A percentile compares a stretch with the other conserved stretches of the same genome.
These are phyloP conservation scores for Gaultheria prostrata DNA, from an alignment of 148 eudicot species.

Conservation along the genomic window DNA sequence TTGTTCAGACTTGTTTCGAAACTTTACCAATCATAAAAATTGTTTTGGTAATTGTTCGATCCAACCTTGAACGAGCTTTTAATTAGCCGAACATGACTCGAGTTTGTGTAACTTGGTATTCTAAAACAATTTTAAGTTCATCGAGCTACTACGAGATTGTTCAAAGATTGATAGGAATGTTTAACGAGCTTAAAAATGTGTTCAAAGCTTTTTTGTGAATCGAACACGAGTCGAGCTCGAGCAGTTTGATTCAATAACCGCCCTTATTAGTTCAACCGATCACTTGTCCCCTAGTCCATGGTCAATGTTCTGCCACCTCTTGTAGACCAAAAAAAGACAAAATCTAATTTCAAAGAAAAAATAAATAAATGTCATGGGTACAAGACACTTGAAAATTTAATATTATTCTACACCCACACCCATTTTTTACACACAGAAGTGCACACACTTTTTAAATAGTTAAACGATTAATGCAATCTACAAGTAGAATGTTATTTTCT, in stretches of 20 bases:
- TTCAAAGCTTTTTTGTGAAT: too few relatives aligned
- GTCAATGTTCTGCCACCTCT: background rate
- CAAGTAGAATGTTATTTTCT: background rate
- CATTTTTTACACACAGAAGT: too few relatives aligned
- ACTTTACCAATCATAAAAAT: too few relatives aligned
- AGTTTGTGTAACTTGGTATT: too few relatives aligned
- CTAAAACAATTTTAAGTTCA: too few relatives aligned
- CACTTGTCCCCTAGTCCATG: background rate
- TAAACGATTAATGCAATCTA: background rate
- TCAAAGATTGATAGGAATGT: background rate
- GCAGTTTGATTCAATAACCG: background rate
- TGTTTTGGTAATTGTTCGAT: background rate
- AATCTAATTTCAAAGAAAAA: background rate
- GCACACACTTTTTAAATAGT: too few relatives aligned
- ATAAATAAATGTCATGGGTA: background rate
- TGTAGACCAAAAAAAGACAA: background rate
- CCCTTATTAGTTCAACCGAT: background rate
- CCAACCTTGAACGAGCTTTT: background rate
- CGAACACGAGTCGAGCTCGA: background rate
- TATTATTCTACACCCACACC: too few relatives aligned
- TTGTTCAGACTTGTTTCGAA: background rate
- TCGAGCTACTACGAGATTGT: background rate
- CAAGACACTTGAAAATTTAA: background rate
- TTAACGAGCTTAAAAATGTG: background rate
- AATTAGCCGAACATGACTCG: background rate